Evolutionary conservation across 2,329 filamentous ascomycete species (phyloP).

Genomic region (Rutstroemia sp.): DNA sequence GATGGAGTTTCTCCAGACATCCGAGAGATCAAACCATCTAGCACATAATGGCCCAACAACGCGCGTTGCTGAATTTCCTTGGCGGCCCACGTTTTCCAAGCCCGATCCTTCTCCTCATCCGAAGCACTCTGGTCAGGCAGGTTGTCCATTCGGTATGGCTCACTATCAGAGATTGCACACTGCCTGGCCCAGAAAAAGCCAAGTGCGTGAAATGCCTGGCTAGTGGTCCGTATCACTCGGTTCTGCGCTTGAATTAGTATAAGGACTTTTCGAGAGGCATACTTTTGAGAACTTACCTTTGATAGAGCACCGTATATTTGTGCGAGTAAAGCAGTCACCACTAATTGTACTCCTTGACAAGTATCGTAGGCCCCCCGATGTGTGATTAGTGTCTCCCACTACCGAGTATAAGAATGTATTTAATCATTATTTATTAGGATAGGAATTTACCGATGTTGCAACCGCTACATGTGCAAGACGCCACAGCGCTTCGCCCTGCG

Average conservation of each 20-base stretch:
- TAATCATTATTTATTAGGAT: not conserved
- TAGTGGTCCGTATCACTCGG: slow-evolving; percentile 35
- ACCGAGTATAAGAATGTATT: not conserved
- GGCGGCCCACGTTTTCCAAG: slow-evolving; percentile 37
- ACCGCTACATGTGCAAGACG: slow-evolving; percentile 37
- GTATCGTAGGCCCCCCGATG: slow-evolving; percentile 36
- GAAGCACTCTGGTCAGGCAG: slow-evolving; percentile 31
- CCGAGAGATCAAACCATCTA: slow-evolving; percentile 38
- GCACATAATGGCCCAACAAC: slow-evolving; percentile 36
- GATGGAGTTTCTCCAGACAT: slow-evolving; percentile 36
- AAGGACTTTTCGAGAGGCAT: not conserved
- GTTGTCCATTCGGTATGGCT: slow-evolving; percentile 28
- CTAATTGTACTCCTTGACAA: slow-evolving; percentile 37
- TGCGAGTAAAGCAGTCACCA: slow-evolving; percentile 35
- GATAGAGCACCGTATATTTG: slow-evolving; percentile 38
- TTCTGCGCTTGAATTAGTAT: slow-evolving; percentile 24
- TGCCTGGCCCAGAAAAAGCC: slow-evolving; percentile 39
- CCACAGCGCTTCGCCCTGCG: slow-evolving; percentile 36
- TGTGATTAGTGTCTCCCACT: slow-evolving; percentile 37
- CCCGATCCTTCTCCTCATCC: slow-evolving; percentile 31
- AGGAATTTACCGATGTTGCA: slow-evolving; percentile 30
- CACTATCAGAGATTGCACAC: slow-evolving; percentile 36
- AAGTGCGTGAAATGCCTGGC: slow-evolving; percentile 37
- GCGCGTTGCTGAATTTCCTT: slow-evolving; percentile 38
- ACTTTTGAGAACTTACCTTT: slow-evolving; percentile 14